Percentiles rank a stretch among this genome's conserved stretches.
phyloP scores from a whole-genome alignment of 2,329 filamentous ascomycete genomes.

The Ophiocordyceps camponoti-rufipedis region DNA sequence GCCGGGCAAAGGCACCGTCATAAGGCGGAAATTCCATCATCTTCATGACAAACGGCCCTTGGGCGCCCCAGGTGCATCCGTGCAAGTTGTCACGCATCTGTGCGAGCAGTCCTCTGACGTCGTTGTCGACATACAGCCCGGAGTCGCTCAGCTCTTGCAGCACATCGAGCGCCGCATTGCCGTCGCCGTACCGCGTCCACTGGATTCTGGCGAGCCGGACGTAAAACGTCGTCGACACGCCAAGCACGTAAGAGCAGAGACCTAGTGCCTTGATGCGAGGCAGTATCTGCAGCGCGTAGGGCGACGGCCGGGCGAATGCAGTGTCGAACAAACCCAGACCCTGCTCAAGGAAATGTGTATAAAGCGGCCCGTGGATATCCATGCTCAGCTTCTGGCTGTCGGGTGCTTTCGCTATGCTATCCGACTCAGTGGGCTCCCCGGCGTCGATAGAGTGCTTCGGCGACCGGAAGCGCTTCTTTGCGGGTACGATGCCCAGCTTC shows the following conservation, averaged over 20 bases:
- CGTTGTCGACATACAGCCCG: slow-evolving; percentile 37
- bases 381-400: slow-evolving; percentile 21
- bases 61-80: slow-evolving; percentile 16
- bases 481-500: slow-evolving; percentile 29
- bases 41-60: slow-evolving; percentile 19
- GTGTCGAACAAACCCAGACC: slow-evolving; percentile 38
- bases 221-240: slow-evolving; percentile 52
- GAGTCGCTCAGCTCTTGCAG: slow-evolving; percentile 48
- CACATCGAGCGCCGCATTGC: slow-evolving; percentile 31
- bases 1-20: slow-evolving; percentile 10
- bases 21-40: slow-evolving; percentile 18
- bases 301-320: slow-evolving; percentile 38
- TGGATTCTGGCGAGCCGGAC: slow-evolving; percentile 43
- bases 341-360: slow-evolving; percentile 39
- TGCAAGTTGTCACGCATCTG: slow-evolving; percentile 15
- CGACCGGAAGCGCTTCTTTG: neutral
- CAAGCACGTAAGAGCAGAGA: slow-evolving; percentile 51
- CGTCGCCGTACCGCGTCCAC: slow-evolving; percentile 43
- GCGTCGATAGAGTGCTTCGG: neutral
- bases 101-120: slow-evolving; percentile 9
- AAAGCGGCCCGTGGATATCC: slow-evolving; percentile 43
- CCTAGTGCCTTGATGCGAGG: slow-evolving; percentile 51
- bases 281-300: slow-evolving; percentile 40
- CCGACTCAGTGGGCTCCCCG: neutral
- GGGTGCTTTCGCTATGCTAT: neutral